Evolutionary conservation across 1,284 basidiomycete species (phyloP).

Genomic region (Singerocomus inundabilis): DNA sequence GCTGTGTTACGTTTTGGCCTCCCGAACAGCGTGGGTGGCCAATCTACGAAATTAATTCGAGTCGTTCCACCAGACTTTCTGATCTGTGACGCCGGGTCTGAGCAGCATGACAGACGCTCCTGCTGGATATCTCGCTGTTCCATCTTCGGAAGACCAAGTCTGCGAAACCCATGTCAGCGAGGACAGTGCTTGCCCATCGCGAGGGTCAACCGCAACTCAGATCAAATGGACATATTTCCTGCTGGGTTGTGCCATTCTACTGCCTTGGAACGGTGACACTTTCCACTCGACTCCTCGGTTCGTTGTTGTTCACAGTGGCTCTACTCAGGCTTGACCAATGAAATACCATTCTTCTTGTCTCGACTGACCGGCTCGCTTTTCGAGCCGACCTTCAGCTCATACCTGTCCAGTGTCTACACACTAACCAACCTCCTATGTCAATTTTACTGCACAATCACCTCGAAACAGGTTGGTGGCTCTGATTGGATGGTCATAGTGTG

Average conservation of each 20-base stretch:
- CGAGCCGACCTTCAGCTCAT: slow-evolving; percentile 64
- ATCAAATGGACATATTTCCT: slow-evolving; percentile 65
- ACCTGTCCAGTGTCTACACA: slow-evolving; percentile 64
- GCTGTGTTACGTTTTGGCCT: background rate
- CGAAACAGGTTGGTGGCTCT: slow-evolving; percentile 56
- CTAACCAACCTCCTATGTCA: slow-evolving; percentile 65
- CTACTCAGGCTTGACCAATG: slow-evolving; percentile 67
- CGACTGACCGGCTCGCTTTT: slow-evolving; percentile 57
- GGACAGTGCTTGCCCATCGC: background rate
- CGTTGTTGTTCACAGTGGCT: background rate
- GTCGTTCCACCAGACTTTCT: background rate
- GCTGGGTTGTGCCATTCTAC: slow-evolving; percentile 67
- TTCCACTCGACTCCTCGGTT: background rate
- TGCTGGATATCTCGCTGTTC: slow-evolving; percentile 17
- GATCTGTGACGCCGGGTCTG: background rate
- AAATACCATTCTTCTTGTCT: slow-evolving; percentile 71
- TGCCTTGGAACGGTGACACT: slow-evolving; percentile 76
- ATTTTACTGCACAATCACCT: slow-evolving; percentile 65
- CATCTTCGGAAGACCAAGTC: slow-evolving; percentile 21
- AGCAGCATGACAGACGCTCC: slow-evolving; percentile 15
- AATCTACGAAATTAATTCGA: too few species aligned
- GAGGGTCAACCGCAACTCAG: slow-evolving; percentile 31
- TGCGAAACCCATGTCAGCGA: background rate
- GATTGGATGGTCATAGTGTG: slow-evolving; percentile 1
- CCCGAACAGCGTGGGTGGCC: background rate